phyloP scores from a whole-genome alignment of 2,329 filamentous ascomycete genomes.

The Thielaviopsis punctulata region DNA sequence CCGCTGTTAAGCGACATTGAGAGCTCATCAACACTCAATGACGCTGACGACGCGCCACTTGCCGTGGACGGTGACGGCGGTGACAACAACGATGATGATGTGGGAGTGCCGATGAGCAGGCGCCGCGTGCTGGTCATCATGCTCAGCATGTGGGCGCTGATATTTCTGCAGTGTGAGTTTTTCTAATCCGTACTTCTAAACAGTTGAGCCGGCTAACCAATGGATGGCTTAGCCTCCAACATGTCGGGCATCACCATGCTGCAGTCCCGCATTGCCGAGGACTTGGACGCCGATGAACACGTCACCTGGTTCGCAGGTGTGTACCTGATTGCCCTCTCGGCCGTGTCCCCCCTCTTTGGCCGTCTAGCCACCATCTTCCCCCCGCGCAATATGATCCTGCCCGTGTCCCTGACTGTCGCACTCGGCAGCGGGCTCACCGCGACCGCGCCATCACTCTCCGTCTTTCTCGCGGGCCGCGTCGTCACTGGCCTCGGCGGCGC shows the following conservation, averaged over 20 bases:
- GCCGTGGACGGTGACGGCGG: not conserved
- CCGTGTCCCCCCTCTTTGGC: constrained; percentile 50
- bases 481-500: constrained; percentile 53
- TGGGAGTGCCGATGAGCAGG: not conserved
- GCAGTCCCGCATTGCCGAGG: constrained; percentile 58
- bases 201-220: not conserved
- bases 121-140: not conserved
- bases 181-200: not conserved
- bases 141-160: constrained; percentile 6
- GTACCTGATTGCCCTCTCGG: constrained; percentile 48
- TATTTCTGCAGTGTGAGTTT: constrained; percentile 10
- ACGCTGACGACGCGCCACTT: not conserved
- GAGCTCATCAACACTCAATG: not conserved
- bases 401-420: constrained; percentile 38
- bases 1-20: not conserved
- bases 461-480: constrained; percentile 52
- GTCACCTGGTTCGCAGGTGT: constrained; percentile 69
- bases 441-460: constrained; percentile 35
- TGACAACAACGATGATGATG: not conserved
- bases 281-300: constrained; percentile 55
- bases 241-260: constrained; percentile 70
- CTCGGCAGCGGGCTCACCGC: constrained; percentile 49
- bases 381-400: constrained; percentile 46
- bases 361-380: constrained; percentile 60
- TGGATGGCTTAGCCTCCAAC: constrained; percentile 34